phyloP scores from a whole-genome alignment of 106 monocot species.

The Alisma plantagoaquatica region DNA sequence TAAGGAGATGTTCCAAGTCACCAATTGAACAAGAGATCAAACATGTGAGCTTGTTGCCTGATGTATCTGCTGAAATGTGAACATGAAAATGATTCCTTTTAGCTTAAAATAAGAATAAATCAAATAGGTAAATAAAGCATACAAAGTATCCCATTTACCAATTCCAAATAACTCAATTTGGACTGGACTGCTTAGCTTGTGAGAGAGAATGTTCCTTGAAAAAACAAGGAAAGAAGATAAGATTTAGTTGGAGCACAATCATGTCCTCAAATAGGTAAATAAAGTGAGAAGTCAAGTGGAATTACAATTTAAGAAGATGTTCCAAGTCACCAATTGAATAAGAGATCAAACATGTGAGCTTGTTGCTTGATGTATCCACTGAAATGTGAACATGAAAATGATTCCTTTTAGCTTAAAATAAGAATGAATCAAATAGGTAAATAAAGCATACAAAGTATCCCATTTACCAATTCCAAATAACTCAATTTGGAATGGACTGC shows the following conservation, averaged over 20 bases:
- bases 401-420: too few relatives aligned
- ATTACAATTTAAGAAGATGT: constrained; percentile 89
- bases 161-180: constrained; percentile 78
- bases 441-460: constrained; percentile 72
- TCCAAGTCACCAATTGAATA: constrained; percentile 83
- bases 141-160: constrained; percentile 87
- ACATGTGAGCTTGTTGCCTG: constrained; percentile 61
- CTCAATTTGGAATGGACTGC: constrained; percentile 70
- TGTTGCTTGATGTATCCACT: constrained; percentile 76
- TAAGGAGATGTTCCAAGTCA: constrained; percentile 90
- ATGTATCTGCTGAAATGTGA: constrained; percentile 80
- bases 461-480: constrained; percentile 72
- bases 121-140: constrained; percentile 15
- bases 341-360: constrained; percentile 63
- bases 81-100: too few relatives aligned
- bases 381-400: too few relatives aligned
- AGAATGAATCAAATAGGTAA: too few relatives aligned
- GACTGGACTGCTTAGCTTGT: constrained; percentile 57
- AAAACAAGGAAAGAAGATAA: too few relatives aligned
- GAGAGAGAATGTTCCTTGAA: constrained; percentile 90
- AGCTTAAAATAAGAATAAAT: too few relatives aligned
- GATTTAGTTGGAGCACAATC: too few relatives aligned
- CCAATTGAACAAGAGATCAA: constrained; percentile 75
- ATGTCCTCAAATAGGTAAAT: too few relatives aligned
- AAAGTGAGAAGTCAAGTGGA: too few relatives aligned